Base-by-base conservation (phyloP, 192 early-diverging fungal genomes). In the Entomortierella chlamydospora region DNA sequence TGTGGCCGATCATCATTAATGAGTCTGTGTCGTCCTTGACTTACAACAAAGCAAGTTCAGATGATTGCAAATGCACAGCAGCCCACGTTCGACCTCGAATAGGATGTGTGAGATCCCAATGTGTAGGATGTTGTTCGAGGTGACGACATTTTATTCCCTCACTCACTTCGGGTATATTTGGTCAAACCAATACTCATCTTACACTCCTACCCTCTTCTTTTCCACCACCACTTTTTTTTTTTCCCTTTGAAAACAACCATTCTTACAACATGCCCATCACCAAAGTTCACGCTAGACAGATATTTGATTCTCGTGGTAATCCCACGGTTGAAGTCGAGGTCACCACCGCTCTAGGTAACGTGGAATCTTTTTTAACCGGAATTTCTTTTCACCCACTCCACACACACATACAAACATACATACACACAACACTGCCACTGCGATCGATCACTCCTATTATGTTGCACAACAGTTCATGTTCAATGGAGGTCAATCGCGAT, bases 291-390 rank as follows among this genome's bases (percentile, higher is more conserved):
- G 96, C 95, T 59, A 93, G 97, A 86, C 97, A 98, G 87, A 99
- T 99, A 87, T 98, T 96, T 79, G 97, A 99, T 89, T 99, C 97
- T 52, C 93, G 97, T 70, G 97, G 97, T 73, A 98, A 98, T 91
- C 97, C 97, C 67, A 99, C 97, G 61, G 92, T 99, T 64, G 96
- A 99, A 86, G 98, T 98, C 45, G 98, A 99, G 64, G 87, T 99
- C 84, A 95, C 93, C 64, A 99, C 98, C 73, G 88, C 87, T 58
- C 91, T 96, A 85, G 97, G 97, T 91, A 86, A 45, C 18, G 25
- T 12, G 17, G 20, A 10, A 53, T 64, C 45, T 47, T 20, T 47
- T 15, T 20, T 17, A 41, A 9, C 39, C 39, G 6, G 39, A 13
- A 13, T 20, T 20, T 20, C 15, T 47, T 47, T 47, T 47, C 13